phyloP scores from a whole-genome alignment of 2,329 filamentous ascomycete species.

The Aspergillus neotritici region DNA sequence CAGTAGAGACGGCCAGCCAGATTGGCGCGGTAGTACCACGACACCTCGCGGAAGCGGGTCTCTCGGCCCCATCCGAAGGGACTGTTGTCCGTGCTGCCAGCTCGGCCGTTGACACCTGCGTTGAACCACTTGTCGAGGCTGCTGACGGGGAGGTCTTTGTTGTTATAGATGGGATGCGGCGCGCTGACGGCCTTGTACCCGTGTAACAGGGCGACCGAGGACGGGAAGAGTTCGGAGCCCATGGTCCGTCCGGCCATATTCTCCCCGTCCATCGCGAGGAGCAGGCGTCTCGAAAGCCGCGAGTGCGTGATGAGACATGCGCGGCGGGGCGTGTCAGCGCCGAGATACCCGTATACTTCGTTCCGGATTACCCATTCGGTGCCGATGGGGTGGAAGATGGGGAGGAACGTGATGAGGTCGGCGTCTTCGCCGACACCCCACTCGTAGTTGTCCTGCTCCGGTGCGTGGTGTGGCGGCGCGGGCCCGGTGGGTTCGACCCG shows the following conservation, averaged over 20 bases:
- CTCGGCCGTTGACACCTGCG: conserved; percentile 25
- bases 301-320: conserved; percentile 74
- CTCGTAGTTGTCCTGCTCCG: conserved; percentile 59
- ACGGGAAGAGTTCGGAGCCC: conserved; percentile 73
- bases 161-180: conserved; percentile 74
- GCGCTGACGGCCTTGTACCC: conserved; percentile 73
- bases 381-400: conserved; percentile 67
- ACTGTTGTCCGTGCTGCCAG: conserved; percentile 29
- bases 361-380: conserved; percentile 59
- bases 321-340: conserved; percentile 60
- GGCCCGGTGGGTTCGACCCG: conserved; percentile 45
- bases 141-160: conserved; percentile 58
- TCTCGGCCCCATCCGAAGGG: conserved; percentile 31
- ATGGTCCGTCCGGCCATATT: conserved; percentile 68
- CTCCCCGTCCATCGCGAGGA: conserved; percentile 73
- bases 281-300: conserved; percentile 63
- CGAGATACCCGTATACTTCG: conserved; percentile 37
- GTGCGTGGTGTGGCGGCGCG: conserved; percentile 54
- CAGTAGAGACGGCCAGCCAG: conserved; percentile 28
- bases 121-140: conserved; percentile 30
- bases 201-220: conserved; percentile 67
- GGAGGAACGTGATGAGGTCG: conserved; percentile 67
- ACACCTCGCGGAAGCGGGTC: conserved; percentile 28
- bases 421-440: conserved; percentile 74
- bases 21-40: conserved; percentile 31